phyloP scores from a whole-genome alignment of 768 basidiomycete genomes.

The Tulasnella sp. region DNA sequence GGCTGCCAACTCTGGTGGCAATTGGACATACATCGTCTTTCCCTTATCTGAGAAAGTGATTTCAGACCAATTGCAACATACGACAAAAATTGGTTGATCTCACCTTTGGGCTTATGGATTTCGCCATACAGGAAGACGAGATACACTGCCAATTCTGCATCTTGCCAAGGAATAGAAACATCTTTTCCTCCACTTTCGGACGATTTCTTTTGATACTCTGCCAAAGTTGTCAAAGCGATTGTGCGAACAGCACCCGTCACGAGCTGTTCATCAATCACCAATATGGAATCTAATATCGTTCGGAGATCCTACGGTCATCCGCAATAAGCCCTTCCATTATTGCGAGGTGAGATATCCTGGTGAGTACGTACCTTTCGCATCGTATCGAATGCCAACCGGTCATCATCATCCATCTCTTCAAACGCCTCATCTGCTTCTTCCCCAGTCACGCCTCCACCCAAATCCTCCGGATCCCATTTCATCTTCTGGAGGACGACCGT shows the following conservation, averaged over 20 bases:
- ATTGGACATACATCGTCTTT: conserved; percentile 72
- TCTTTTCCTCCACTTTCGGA: conserved; percentile 31
- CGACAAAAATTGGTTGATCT: conserved; percentile 20
- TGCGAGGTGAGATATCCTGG: conserved; percentile 1
- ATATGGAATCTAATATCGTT: conserved; percentile 73
- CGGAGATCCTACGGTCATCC: conserved; percentile 66
- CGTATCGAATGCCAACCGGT: conserved; percentile 65
- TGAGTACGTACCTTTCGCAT: conserved; percentile 56
- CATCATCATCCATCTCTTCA: conserved; percentile 70
- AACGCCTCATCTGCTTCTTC: conserved; percentile 72
- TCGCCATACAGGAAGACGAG: conserved; percentile 91
- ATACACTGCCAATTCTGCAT: conserved; percentile 87
- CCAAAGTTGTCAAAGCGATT: conserved; percentile 61
- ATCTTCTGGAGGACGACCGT: conserved; percentile 72
- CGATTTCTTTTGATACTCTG: conserved; percentile 36
- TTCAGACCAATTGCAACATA: neutral
- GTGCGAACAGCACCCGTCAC: conserved; percentile 65
- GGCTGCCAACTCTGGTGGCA: conserved; percentile 45
- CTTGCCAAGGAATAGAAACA: conserved; percentile 63
- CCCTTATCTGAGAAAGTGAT: conserved; percentile 43
- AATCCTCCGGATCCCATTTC: conserved; percentile 71
- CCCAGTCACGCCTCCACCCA: conserved; percentile 60
- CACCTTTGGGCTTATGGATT: conserved; percentile 54
- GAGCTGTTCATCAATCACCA: conserved; percentile 72
- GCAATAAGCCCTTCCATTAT: no score